phyloP scores from a whole-genome alignment of 768 basidiomycete species.

The Boletus reticuloceps region DNA sequence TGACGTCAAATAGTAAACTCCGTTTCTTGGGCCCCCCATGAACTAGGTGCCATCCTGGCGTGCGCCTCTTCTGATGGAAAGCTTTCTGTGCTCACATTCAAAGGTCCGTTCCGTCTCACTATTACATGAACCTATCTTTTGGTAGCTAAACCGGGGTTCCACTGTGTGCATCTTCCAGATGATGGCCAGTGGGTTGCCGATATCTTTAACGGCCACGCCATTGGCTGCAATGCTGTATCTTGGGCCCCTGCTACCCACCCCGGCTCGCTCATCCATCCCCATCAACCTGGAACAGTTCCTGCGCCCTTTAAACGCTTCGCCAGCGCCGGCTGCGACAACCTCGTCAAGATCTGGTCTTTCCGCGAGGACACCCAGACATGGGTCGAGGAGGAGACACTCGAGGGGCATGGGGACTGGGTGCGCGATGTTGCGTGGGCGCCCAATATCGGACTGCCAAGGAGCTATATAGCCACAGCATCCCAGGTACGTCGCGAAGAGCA shows the following conservation, averaged over 20 bases:
- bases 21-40: constrained; percentile 98
- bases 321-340: constrained; percentile 93
- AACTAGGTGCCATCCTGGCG: constrained; percentile 93
- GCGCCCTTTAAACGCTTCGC: constrained; percentile 89
- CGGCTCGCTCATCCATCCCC: constrained; percentile 77
- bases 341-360: constrained; percentile 93
- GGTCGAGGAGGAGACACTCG: constrained; percentile 86
- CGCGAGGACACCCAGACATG: constrained; percentile 85
- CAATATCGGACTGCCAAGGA: constrained; percentile 90
- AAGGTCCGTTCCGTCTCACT: constrained; percentile 57
- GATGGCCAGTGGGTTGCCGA: constrained; percentile 96
- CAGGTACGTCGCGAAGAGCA: constrained; percentile 47
- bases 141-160: too few relatives aligned
- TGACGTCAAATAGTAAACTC: constrained; percentile 74
- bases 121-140: background rate
- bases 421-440: constrained; percentile 99
- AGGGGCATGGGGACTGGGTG: constrained; percentile 97
- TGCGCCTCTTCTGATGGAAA: constrained; percentile 98
- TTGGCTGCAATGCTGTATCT: constrained; percentile 95
- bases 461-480: constrained; percentile 94
- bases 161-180: constrained; percentile 45
- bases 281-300: constrained; percentile 41
- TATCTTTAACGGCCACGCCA: constrained; percentile 93
- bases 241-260: constrained; percentile 94
- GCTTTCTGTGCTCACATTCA: constrained; percentile 93